Conservation (phyloP, 805 yeast species). For the Zygosaccharomyces lentus region DNA sequence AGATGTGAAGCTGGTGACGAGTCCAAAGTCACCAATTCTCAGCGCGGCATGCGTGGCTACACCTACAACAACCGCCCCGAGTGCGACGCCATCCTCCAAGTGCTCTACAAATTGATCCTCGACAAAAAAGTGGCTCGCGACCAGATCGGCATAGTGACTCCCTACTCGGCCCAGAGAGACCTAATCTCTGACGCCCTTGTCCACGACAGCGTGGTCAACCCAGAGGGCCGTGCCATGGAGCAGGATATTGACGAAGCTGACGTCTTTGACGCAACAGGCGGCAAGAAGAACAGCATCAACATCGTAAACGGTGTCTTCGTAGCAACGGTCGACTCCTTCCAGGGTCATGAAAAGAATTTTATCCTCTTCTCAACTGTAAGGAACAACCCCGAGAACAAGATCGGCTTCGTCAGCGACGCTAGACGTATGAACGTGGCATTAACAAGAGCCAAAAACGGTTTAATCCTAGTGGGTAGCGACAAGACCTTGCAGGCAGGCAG, state of each 20-base stretch:
- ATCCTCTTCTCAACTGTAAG: constrained; percentile 78
- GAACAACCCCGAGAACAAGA: constrained; percentile 47
- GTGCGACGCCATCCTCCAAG: constrained; percentile 43
- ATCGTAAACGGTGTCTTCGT: constrained; percentile 44
- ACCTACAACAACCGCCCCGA: constrained; percentile 58
- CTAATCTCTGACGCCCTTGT: constrained; percentile 48
- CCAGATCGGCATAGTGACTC: constrained; percentile 65
- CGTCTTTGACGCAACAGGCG: constrained; percentile 36
- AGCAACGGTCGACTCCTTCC: constrained; percentile 82
- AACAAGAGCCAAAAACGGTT: constrained; percentile 63
- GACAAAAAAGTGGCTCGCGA: constrained; percentile 48
- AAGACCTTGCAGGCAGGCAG: constrained; percentile 45
- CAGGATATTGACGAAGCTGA: constrained; percentile 62
- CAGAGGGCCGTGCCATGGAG: constrained; percentile 43
- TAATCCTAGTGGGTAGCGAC: constrained; percentile 59
- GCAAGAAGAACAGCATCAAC: constrained; percentile 28
- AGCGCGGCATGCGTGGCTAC: constrained; percentile 45
- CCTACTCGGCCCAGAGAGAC: constrained; percentile 74
- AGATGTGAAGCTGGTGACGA: constrained; percentile 49
- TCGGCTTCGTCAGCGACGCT: constrained; percentile 59
- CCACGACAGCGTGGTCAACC: constrained; percentile 52
- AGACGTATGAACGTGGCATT: constrained; percentile 68
- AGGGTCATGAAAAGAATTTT: constrained; percentile 83
- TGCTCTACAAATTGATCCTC: constrained; percentile 47
- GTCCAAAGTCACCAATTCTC: constrained; percentile 43